Base-by-base conservation (phyloP, 1,284 basidiomycete species). In the Ceratobasidium sp. region DNA sequence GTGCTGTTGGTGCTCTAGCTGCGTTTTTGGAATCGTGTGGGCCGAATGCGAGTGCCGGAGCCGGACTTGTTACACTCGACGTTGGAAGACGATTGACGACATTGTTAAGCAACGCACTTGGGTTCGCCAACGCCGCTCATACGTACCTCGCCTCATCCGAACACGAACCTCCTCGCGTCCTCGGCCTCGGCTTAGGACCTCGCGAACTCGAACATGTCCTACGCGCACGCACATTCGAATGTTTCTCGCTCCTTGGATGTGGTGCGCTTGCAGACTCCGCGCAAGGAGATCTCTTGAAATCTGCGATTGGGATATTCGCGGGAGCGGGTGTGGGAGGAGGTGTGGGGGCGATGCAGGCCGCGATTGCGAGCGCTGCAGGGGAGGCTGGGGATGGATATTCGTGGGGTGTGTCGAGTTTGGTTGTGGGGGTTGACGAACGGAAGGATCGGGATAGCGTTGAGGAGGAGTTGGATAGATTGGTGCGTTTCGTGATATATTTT, bases 321-420 rank as follows among this genome's bases (percentile, higher is more conserved):
- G 94, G 95, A 77, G 89, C 94, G 0, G 91, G 93, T 72, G 89
- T 70, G 5, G 67, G 67, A 9, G 58, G 58, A 16, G 55, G 0
- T 91, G 91, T 78, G 81, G 85, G 16, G 6, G 89, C 91, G 0
- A 88, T 98, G 6, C 97, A 98, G 81, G 96, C 96, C 0, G 94
- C 95, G 0, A 98, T 98, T 75, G 92, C 93, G 0, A 91, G 93
- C 0, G 95, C 93, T 43, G 87, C 94, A 0, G 96, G 95, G 4
- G 88, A 92, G 73, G 88, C 89, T 71, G 84, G 87, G 0, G 97
- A 98, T 79, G 94, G 95, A 0, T 97, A 96, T 80, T 96, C 92
- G 0, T 97, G 94, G 81, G 98, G 97, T 2, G 88, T 98, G 11
- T 95, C 95, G 1, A 93, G 88, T 64, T 82, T 92, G 28, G 86